Evolutionary conservation across 73 alveolate genomes (phyloP), one percentile per base, ranked within the genome.

Genomic region (Durusdinium trenchii): DNA sequence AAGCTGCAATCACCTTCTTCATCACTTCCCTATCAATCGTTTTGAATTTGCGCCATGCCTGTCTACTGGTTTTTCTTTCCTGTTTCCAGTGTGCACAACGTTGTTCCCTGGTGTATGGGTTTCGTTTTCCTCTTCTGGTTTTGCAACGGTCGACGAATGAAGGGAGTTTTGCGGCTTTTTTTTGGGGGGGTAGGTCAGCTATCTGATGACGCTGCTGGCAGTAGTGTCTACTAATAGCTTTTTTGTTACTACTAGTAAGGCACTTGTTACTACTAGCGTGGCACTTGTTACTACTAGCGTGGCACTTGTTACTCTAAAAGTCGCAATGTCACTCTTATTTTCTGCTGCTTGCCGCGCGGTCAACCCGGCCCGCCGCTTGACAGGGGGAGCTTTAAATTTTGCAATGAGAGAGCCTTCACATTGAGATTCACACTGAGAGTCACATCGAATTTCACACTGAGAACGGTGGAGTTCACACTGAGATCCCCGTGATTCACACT

Each of bases 341-440:
- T 20, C 26, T 32, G 82, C 3, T 16, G 23, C 51, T 57, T 42
- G 54, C 54, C 89, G 89, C 89, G 89, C 89, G 7, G 57, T 78
- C 89, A 78, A 78, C 89, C 89, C 60, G 89, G 89, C 89, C 42
- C 89, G 23, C 89, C 89, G n/a, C 89, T n/a, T 78, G 89, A 78
- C 16, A n/a, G 89, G 57, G 89, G 89, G 51, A 32, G 87, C 60
- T 75, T 43, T 38, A 76, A 3, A 45, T 38, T 0, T 45, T 76
- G 18, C 32, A 30, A 35, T 12, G 32, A n/a, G 86, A 4, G 86
- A 7, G 60, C 57, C 50, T 81, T 81, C 57, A 45, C 91, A 45
- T 5, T 48, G 91, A 45, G 45, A 42, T 81, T 75, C 86, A 75
- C 54, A 75, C 45, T 75, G 86, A 75, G 86, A 16, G 26, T 75